Evolutionary conservation across 2,329 filamentous ascomycete genomes (phyloP).

Genomic region (Cadophora malorum): DNA sequence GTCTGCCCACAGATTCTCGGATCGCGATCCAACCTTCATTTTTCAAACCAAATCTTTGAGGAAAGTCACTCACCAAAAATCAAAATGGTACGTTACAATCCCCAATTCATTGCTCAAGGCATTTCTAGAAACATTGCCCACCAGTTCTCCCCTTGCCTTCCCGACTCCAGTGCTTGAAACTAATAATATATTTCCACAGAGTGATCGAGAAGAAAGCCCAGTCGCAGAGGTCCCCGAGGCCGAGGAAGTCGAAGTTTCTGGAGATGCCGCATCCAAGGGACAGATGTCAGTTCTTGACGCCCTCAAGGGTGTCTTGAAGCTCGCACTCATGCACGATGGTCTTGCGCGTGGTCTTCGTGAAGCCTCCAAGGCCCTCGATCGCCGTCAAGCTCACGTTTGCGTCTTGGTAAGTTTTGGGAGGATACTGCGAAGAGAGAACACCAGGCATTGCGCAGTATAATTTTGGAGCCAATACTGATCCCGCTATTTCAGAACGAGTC

Average conservation of each 20-base stretch:
- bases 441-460: background rate
- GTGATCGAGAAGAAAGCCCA: conserved; percentile 99
- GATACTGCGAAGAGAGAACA: background rate
- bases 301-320: conserved; percentile 98
- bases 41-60: conserved; percentile 21
- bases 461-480: background rate
- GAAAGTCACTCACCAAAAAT: conserved; percentile 29
- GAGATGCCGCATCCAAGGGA: conserved; percentile 83
- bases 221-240: conserved; percentile 82
- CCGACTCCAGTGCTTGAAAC: background rate
- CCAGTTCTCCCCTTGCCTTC: background rate
- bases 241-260: conserved; percentile 94
- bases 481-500: conserved; percentile 70
- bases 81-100: conserved; percentile 38
- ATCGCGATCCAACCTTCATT: conserved; percentile 10
- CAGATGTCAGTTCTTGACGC: conserved; percentile 99
- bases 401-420: conserved; percentile 64
- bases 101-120: background rate
- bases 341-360: conserved; percentile 98
- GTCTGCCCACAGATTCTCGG: conserved; percentile 2
- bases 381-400: conserved; percentile 99
- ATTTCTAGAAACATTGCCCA: background rate
- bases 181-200: conserved; percentile 59
- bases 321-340: conserved; percentile 99
- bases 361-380: conserved; percentile 97